Evolutionary conservation across 78 protist species (phyloP).

Genomic region (Dictyostelium firmibasis): DNA sequence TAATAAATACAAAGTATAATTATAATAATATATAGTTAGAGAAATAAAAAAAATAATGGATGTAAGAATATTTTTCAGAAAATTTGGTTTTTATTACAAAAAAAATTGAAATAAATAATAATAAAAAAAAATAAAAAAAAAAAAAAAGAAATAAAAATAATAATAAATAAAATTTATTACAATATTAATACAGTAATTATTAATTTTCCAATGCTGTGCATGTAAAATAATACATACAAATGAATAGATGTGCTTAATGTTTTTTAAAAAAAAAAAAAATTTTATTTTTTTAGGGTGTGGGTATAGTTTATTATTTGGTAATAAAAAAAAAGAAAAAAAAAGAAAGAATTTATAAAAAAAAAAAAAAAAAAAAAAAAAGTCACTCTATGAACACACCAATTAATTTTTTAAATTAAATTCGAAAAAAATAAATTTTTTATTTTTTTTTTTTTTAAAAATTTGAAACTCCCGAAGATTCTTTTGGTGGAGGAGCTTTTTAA

Average conservation of each 20-base stretch:
- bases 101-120: no score
- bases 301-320: not conserved
- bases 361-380: not conserved
- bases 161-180: not conserved
- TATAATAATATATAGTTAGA: no score
- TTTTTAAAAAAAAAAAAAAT: not conserved
- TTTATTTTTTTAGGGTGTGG: not conserved
- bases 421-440: no score
- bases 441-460: no score
- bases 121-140: not conserved
- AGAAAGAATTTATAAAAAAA: no score
- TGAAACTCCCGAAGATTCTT: no score
- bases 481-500: no score
- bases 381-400: no score
- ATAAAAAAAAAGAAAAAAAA: not conserved
- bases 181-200: constrained; percentile 1
- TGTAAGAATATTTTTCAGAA: no score
- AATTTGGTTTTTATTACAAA: no score
- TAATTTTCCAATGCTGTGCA: not conserved
- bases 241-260: not conserved
- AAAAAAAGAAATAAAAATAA: not conserved
- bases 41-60: not conserved
- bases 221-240: not conserved
- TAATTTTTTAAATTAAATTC: no score
- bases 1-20: not conserved